Conservation (phyloP, 2,329 filamentous ascomycete species). For the Colletotrichum sp. region DNA sequence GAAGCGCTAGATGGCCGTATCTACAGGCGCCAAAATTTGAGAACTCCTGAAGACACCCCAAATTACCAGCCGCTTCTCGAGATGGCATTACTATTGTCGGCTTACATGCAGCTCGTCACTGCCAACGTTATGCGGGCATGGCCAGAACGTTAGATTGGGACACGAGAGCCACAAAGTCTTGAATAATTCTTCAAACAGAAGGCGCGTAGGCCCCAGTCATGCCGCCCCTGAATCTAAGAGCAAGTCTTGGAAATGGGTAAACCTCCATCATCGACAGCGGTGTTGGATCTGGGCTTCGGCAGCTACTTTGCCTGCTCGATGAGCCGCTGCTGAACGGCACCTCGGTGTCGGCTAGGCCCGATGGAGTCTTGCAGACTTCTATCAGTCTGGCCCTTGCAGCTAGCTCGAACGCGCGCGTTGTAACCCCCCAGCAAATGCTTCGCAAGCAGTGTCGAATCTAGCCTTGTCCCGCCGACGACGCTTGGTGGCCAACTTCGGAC, state of each 20-base stretch:
- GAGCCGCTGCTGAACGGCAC: neutral
- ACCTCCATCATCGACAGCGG: neutral
- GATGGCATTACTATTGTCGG: neutral
- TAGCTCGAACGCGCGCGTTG: neutral
- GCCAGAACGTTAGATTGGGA: neutral
- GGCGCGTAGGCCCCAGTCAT: neutral
- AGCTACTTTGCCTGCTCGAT: neutral
- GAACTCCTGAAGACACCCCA: neutral
- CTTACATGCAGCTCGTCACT: neutral
- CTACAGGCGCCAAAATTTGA: neutral
- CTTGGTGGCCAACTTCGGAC: neutral
- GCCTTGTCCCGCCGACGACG: neutral
- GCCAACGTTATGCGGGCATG: neutral
- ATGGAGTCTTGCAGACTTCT: neutral
- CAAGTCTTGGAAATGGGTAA: neutral
- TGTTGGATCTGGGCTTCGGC: neutral
- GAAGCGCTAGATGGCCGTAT: neutral
- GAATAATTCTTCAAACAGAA: neutral
- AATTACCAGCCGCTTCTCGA: neutral
- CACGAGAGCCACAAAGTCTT: neutral
- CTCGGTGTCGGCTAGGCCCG: neutral
- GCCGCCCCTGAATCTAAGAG: neutral
- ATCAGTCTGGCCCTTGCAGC: neutral
- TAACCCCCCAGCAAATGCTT: neutral
- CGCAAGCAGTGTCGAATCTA: neutral